These are phyloP conservation scores for Yarrowia sp. DNA, from an alignment of 805 yeast species.

Conservation along the genomic window DNA sequence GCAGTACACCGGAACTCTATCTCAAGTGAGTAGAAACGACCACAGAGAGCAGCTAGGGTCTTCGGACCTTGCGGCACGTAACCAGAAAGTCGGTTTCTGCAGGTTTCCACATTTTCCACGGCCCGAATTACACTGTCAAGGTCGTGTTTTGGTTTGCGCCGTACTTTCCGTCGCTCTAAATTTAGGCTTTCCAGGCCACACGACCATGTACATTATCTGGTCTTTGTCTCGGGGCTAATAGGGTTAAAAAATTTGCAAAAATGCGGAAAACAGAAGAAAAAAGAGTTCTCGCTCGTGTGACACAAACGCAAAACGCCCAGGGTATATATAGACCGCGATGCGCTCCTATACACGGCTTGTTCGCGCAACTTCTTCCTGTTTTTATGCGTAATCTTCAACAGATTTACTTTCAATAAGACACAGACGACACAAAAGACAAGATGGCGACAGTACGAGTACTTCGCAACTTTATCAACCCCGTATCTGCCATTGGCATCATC, in stretches of 20 bases:
- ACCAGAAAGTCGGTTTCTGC: no score
- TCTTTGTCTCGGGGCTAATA: constrained; percentile 7
- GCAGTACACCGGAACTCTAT: background rate
- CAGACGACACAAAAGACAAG: background rate
- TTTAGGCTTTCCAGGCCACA: background rate
- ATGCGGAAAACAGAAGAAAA: background rate
- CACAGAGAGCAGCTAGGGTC: background rate
- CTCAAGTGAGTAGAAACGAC: background rate
- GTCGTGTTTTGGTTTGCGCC: constrained; percentile 9
- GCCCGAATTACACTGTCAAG: background rate
- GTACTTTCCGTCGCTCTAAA: background rate
- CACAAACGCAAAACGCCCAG: background rate
- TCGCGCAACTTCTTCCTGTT: background rate
- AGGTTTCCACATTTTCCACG: background rate
- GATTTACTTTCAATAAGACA: background rate
- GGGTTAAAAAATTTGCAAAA: constrained; percentile 6
- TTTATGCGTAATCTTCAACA: constrained; percentile 23
- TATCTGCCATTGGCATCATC: background rate
- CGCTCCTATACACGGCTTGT: constrained; percentile 1
- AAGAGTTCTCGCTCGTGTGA: constrained; percentile 3
- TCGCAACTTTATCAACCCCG: constrained; percentile 21
- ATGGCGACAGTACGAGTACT: constrained; percentile 23
- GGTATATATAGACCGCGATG: constrained; percentile 1
- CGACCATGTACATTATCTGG: constrained; percentile 14
- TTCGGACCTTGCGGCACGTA: background rate